Conservation (phyloP, 192 early-diverging fungal species). For the Phlyctochytrium bullatum region DNA sequence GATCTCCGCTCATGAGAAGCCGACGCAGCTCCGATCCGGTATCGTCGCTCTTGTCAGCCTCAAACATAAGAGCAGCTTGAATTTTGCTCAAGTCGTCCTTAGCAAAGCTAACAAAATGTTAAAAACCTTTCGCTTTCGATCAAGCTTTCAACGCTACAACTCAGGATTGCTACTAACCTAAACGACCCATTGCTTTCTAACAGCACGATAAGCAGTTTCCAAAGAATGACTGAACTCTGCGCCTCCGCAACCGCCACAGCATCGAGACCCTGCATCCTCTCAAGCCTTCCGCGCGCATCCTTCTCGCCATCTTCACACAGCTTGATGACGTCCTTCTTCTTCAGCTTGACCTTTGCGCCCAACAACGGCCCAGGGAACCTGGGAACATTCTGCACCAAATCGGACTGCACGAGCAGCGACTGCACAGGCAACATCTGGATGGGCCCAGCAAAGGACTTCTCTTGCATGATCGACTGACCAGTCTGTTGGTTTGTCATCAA, state of each 20-base stretch:
- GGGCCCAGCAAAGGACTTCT: constrained; percentile 36
- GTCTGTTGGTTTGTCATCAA: constrained; percentile 21
- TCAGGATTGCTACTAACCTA: too few relatives aligned
- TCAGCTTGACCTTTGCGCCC: constrained; percentile 25
- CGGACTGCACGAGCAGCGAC: background rate
- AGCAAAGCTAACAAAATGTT: constrained; percentile 18
- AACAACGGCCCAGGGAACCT: constrained; percentile 27
- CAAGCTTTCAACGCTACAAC: too few relatives aligned
- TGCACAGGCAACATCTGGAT: constrained; percentile 10
- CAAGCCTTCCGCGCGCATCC: constrained; percentile 10
- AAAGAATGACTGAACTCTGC: constrained; percentile 45
- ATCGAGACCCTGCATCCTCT: background rate
- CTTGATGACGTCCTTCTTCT: constrained; percentile 48
- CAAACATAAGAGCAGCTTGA: too few relatives aligned
- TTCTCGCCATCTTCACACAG: constrained; percentile 22
- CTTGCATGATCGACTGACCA: constrained; percentile 26
- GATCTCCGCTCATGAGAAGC: constrained; percentile 59
- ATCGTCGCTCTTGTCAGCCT: too few relatives aligned
- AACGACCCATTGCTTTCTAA: constrained; percentile 65
- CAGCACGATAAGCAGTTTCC: constrained; percentile 59
- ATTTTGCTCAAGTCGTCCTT: background rate
- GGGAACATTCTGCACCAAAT: background rate
- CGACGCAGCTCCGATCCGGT: constrained; percentile 63
- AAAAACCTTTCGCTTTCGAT: too few relatives aligned
- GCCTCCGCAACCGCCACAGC: constrained; percentile 1